Conservation (phyloP, 1,284 basidiomycete species). For the Rhodotorula sp. region DNA sequence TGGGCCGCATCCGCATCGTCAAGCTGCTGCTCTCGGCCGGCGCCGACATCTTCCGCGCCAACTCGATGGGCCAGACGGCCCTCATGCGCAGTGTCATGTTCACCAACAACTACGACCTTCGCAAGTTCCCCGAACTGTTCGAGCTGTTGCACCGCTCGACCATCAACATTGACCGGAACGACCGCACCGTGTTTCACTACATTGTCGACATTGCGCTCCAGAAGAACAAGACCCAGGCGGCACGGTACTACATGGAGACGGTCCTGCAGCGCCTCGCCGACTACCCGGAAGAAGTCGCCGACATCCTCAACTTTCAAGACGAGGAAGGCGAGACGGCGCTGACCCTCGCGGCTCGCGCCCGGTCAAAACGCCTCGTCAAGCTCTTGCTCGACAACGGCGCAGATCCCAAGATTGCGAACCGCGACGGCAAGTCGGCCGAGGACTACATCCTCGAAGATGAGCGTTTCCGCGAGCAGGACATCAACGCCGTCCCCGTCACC, state of each 20-base stretch:
- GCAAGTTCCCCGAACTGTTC: constrained; percentile 97
- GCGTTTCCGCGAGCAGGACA: constrained; percentile 65
- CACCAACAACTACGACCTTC: constrained; percentile 98
- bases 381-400: constrained; percentile 95
- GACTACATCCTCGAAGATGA: constrained; percentile 99
- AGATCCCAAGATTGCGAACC: constrained; percentile 91
- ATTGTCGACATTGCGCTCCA: constrained; percentile 98
- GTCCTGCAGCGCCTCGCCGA: constrained; percentile 85
- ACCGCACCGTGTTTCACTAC: constrained; percentile 98
- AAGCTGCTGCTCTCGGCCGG: constrained; percentile 92
- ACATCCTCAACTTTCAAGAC: constrained; percentile 99
- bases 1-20: constrained; percentile 96
- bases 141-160: constrained; percentile 95
- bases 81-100: constrained; percentile 99
- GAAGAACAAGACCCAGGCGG: constrained; percentile 96
- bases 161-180: constrained; percentile 97
- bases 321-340: constrained; percentile 98
- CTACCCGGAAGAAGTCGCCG: constrained; percentile 93
- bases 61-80: constrained; percentile 94
- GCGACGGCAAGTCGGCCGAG: constrained; percentile 95
- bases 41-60: constrained; percentile 96
- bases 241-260: constrained; percentile 98
- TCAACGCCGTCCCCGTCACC: constrained; percentile 1
- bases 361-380: constrained; percentile 95
- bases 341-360: constrained; percentile 92